These are phyloP conservation scores for Diplosphaera chodatii DNA, from an alignment of 139 green algal species.

Conservation along the genomic window DNA sequence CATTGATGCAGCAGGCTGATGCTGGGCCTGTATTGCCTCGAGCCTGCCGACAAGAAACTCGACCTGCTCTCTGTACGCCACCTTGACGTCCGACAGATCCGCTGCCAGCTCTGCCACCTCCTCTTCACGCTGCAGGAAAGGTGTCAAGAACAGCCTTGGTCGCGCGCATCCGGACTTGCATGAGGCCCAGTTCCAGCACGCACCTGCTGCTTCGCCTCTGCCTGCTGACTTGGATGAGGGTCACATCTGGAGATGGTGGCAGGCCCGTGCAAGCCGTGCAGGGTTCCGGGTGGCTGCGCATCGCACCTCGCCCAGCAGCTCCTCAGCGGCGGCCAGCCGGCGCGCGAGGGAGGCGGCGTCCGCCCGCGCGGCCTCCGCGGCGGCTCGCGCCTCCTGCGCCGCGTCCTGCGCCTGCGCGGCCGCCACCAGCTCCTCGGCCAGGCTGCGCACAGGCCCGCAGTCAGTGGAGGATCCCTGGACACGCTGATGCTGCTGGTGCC, in stretches of 20 bases:
- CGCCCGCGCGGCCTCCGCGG: slow-evolving; percentile 5
- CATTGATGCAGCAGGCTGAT: too few relatives aligned
- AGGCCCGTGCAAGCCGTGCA: too few relatives aligned
- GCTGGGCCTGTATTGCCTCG: not conserved
- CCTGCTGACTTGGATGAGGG: too few relatives aligned
- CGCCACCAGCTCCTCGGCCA: slow-evolving; percentile 79
- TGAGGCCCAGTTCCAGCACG: too few relatives aligned
- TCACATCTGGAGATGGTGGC: too few relatives aligned
- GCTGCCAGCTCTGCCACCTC: slow-evolving; percentile 77
- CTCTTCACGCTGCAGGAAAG: slow-evolving; percentile 74
- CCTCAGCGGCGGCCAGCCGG: slow-evolving; percentile 61
- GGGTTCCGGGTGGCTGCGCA: too few relatives aligned
- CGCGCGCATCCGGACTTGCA: too few relatives aligned
- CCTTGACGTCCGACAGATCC: slow-evolving; percentile 81
- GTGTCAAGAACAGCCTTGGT: too few relatives aligned
- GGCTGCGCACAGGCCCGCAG: too few relatives aligned
- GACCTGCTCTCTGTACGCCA: slow-evolving; percentile 81
- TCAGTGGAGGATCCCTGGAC: too few relatives aligned
- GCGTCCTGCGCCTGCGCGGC: slow-evolving; percentile 38
- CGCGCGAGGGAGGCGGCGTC: not conserved
- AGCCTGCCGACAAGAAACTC: slow-evolving; percentile 60
- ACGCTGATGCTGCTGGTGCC: too few relatives aligned
- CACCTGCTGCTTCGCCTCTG: too few relatives aligned
- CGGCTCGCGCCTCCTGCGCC: slow-evolving; percentile 40
- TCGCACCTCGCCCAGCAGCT: slow-evolving; percentile 80